Evolutionary conservation across 225 moss, liverwort and hornwort genomes (phyloP), one percentile per base, ranked within the genome.

Genomic region (Asterella californica): DNA sequence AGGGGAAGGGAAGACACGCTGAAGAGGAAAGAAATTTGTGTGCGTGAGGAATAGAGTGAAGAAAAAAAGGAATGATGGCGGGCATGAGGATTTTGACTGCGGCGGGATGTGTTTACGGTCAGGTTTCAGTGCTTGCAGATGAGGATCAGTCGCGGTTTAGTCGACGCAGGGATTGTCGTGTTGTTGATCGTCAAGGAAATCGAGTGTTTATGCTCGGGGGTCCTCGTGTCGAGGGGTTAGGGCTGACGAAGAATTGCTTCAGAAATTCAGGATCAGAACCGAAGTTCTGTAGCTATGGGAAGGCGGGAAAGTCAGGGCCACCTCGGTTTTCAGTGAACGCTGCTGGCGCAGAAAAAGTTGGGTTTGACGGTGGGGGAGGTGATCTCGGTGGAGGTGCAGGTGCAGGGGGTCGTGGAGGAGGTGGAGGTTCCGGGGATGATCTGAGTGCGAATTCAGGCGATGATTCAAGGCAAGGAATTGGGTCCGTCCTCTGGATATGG

Each of bases 401-500:
- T 30, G 25, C 37, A 2, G 79, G 55, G n/a, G 81, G 76, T 10
- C 57, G 78, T 25, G 72, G 83, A 68, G 82, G 80, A 9, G 82
- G 80, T 25, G 83, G 83, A 21, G 83, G 75, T 60, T 38, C 75
- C 29, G 83, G 72, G 2, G 46, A 74, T 36, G 85, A 82, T 50
- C 45, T 78, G 0, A 46, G 34, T 34, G 87, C 50, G 21, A 69
- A 38, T 66, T 68, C 81, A 17, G 73, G 80, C 42, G 86, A 81
- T 15, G 83, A 81, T 55, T 70, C 63, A 7, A 78, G 76, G 22
- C 80, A 38, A 6, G 15, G 67, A 9, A 55, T 74, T 29, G 83
- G 83, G 9, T 62, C 79, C 21, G 38, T 52, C 34, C 29, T 87
- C 12, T 87, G 87, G 87, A 37, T 81, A 47, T 87, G 87, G 87